Evolutionary conservation across 192 early-diverging fungal species (phyloP).

Genomic region (Coemansia javaensis): DNA sequence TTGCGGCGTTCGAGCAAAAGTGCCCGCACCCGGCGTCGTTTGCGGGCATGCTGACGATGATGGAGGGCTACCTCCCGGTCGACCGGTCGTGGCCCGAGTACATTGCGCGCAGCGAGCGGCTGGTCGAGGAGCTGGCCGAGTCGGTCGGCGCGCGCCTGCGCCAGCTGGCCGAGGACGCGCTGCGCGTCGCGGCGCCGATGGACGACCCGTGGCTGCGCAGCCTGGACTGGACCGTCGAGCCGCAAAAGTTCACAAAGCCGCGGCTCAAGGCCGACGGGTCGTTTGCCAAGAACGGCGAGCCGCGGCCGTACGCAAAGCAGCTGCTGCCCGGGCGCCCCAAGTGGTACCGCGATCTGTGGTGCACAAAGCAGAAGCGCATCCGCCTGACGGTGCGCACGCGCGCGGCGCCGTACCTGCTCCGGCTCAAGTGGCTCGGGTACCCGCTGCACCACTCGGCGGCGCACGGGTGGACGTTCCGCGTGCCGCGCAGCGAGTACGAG

Average conservation of each 20-base stretch:
- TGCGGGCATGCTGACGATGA: conserved; percentile 86
- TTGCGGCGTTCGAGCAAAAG: conserved; percentile 66
- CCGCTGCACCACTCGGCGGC: conserved; percentile 66
- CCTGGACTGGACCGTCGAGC: conserved; percentile 67
- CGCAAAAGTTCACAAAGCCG: conserved; percentile 45
- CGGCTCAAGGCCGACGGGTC: conserved; percentile 25
- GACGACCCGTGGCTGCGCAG: conserved; percentile 77
- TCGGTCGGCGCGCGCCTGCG: conserved; percentile 40
- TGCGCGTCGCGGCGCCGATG: conserved; percentile 18
- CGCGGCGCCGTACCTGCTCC: conserved; percentile 74
- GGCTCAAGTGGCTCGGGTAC: conserved; percentile 74
- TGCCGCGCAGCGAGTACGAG: conserved; percentile 48
- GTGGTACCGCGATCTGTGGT: conserved; percentile 83
- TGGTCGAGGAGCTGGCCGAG: conserved; percentile 53
- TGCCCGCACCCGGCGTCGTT: conserved; percentile 95
- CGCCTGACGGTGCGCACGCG: conserved; percentile 69
- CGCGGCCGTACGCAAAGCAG: conserved; percentile 32
- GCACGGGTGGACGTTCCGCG: conserved; percentile 81
- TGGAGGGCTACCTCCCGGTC: conserved; percentile 76
- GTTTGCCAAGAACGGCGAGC: conserved; percentile 49
- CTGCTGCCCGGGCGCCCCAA: conserved; percentile 58
- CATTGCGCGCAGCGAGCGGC: conserved; percentile 53
- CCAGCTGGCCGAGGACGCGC: conserved; percentile 49
- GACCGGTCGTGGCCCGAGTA: conserved; percentile 77
- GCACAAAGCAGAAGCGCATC: conserved; percentile 51